phyloP scores from a whole-genome alignment of 371 early-diverging fungal species.

The Rhizopus stolonifer region DNA sequence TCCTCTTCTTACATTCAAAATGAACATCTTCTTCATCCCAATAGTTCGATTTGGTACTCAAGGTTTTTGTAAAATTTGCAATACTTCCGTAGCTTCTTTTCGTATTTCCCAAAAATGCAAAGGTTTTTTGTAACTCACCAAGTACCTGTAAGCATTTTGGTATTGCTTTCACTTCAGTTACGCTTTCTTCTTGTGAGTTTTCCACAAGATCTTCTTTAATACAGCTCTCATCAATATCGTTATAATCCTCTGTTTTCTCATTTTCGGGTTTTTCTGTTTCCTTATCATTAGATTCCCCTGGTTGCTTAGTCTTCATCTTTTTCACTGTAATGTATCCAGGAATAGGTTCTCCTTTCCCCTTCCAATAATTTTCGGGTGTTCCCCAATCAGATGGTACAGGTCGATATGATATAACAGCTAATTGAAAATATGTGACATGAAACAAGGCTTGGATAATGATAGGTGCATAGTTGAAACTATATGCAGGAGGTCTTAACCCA shows the following conservation, averaged over 20 bases:
- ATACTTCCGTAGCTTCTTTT: conserved; percentile 29
- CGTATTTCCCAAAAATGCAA: conserved; percentile 31
- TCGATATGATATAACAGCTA: conserved; percentile 30
- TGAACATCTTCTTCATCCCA: conserved; percentile 21
- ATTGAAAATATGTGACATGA: conserved; percentile 36
- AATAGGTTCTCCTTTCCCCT: conserved; percentile 38
- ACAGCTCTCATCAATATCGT: background rate
- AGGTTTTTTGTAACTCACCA: conserved; percentile 37
- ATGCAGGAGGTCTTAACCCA: conserved; percentile 44
- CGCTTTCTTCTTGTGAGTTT: background rate
- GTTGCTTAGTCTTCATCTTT: conserved; percentile 2
- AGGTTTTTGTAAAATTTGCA: conserved; percentile 23
- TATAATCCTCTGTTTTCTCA: background rate
- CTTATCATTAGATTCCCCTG: background rate
- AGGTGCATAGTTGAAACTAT: conserved; percentile 37
- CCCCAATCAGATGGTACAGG: conserved; percentile 41
- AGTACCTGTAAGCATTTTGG: conserved; percentile 21
- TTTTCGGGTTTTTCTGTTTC: background rate
- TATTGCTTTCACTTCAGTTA: conserved; percentile 15
- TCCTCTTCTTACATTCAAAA: background rate
- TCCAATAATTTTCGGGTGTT: conserved; percentile 33
- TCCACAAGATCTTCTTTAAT: background rate
- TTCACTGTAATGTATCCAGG: conserved; percentile 17
- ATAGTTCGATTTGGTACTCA: conserved; percentile 13
- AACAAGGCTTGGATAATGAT: conserved; percentile 39